Conservation (phyloP, 164 flowering plant species). For the Houttuynia cordata region DNA sequence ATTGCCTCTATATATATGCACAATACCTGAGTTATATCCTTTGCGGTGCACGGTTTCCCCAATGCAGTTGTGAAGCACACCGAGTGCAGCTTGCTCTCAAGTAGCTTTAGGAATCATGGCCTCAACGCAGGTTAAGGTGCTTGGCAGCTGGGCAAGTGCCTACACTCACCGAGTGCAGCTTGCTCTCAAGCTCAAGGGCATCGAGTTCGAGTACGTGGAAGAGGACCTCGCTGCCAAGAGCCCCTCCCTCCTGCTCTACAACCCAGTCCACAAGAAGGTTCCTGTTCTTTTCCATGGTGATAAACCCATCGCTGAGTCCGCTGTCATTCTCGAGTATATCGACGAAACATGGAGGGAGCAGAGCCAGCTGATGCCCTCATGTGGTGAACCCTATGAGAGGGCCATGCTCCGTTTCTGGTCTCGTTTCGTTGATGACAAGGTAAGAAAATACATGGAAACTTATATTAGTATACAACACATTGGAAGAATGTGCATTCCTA, state of each 20-base stretch:
- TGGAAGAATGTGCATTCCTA: too few relatives aligned
- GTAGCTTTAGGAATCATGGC: too few relatives aligned
- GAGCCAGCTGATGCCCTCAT: slow-evolving; percentile 10
- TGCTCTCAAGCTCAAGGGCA: slow-evolving; percentile 18
- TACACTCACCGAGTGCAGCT: slow-evolving; percentile 18
- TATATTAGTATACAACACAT: too few relatives aligned
- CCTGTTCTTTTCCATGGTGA: slow-evolving; percentile 15
- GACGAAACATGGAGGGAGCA: slow-evolving; percentile 15
- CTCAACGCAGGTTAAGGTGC: slow-evolving; percentile 8
- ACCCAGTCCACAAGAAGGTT: slow-evolving; percentile 20
- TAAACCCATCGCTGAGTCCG: slow-evolving; percentile 12
- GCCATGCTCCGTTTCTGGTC: slow-evolving; percentile 16
- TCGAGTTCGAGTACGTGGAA: slow-evolving; percentile 16
- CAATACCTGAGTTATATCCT: too few relatives aligned
- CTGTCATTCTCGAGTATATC: slow-evolving; percentile 17
- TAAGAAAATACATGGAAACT: not conserved
- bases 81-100: too few relatives aligned
- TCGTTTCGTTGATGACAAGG: slow-evolving; percentile 16
- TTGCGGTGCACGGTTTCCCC: too few relatives aligned
- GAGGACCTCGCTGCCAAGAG: slow-evolving; percentile 19
- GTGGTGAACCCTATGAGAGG: slow-evolving; percentile 10
- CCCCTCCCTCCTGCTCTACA: slow-evolving; percentile 7
- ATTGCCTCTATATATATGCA: too few relatives aligned
- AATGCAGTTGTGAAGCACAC: too few relatives aligned
- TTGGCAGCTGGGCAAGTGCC: slow-evolving; percentile 18